Base-by-base conservation (phyloP, 2,329 filamentous ascomycete species). In the Leptoxyphium fumago region DNA sequence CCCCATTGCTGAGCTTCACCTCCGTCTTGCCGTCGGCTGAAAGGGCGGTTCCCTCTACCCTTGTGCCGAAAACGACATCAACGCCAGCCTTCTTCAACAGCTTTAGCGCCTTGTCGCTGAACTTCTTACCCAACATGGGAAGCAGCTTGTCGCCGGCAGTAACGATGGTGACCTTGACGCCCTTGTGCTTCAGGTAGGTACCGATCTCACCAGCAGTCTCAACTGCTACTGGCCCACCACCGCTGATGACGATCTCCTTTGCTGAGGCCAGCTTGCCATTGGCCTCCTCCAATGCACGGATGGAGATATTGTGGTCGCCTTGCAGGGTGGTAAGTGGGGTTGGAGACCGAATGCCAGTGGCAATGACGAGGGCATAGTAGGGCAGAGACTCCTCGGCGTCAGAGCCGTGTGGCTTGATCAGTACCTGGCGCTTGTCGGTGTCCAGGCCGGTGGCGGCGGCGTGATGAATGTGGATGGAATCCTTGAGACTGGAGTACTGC, bases 281-380 rank as follows among this genome's bases (percentile, higher is more conserved):
- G 45, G 57, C 52, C 3, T 57, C 53, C 10, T 52, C 48, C 42
- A 68, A 51, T 0, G 59, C 57, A 29, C 51, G 52, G 42, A 51
- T 44, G 1, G 60, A 54, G 21, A 56, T 53, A 11, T 50, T 55
- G 41, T 60, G 51, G 21, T 64, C 54, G 29, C 60, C 64, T 38
- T 67, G 64, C 10, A 64, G 56, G 18, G 69, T 70, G 42, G 71
- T 61, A 2, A 65, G 58, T 0, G 66, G 61, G 21, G 67, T 61
- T 9, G 63, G 56, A 1, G 73, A 71, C 10, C 54, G 64, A 34
- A 69, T 68, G 7, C 74, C 74, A 1, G 73, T 74, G 8, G 73
- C 72, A 46, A 77, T 69, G 41, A 78, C 61, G 2, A 78, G 62
- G n/a, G 71, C 68, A 50, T 75, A 67, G 54, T 72, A 78, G 2